Percentiles rank a stretch among this genome's conserved stretches.
These are phyloP conservation scores for Psilocybe tampanensis DNA, from an alignment of 768 basidiomycete species.

Conservation along the genomic window DNA sequence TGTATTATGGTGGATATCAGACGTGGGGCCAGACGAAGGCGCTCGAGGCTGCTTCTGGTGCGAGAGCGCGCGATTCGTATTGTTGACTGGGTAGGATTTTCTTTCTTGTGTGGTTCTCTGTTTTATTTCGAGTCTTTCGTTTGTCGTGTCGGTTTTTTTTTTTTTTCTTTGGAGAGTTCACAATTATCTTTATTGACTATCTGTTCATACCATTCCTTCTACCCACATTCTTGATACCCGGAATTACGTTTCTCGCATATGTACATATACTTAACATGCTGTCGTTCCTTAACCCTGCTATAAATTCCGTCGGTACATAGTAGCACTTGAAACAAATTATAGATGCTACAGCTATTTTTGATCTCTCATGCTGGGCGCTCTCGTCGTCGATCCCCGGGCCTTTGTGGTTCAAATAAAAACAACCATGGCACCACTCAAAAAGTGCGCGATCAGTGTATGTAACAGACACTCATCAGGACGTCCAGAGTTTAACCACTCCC, in stretches of 20 bases:
- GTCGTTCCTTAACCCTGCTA: too few relatives aligned
- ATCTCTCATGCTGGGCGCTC: too few relatives aligned
- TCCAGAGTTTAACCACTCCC: too few relatives aligned
- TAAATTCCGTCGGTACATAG: too few relatives aligned
- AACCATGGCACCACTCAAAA: too few relatives aligned
- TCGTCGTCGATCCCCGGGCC: too few relatives aligned
- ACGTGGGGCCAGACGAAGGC: slow-evolving; percentile 23
- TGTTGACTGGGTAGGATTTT: slow-evolving; percentile 1
- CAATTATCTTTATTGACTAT: not conserved
- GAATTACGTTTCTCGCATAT: not conserved
- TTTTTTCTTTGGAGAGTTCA: too few relatives aligned
- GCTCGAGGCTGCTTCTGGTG: slow-evolving; percentile 15
- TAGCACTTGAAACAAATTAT: too few relatives aligned
- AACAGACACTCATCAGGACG: too few relatives aligned
- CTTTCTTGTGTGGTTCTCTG: not conserved
- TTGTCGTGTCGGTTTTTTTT: not conserved
- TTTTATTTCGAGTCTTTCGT: not conserved
- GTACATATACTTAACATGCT: not conserved
- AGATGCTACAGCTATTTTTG: too few relatives aligned
- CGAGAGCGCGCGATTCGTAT: slow-evolving; percentile 19
- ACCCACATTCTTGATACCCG: not conserved
- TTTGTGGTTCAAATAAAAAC: too few relatives aligned
- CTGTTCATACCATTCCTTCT: not conserved
- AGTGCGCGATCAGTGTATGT: too few relatives aligned
- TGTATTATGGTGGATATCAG: slow-evolving; percentile 22